Evolutionary conservation across 2,329 filamentous ascomycete species (phyloP), one percentile per base, ranked within the genome.

Genomic region (Arthroderma sp.): DNA sequence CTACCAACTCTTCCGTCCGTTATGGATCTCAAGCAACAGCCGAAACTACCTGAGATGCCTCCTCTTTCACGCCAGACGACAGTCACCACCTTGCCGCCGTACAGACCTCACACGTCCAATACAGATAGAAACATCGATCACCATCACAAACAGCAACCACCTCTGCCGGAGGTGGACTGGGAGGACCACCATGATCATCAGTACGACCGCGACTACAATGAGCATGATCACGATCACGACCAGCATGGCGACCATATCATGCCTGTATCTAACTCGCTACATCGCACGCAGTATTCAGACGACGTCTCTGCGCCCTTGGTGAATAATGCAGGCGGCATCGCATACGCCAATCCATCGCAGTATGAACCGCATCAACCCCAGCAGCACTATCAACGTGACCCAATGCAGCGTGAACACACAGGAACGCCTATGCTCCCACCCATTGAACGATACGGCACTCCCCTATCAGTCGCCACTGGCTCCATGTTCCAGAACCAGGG

Each of bases 1-100:
- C 67, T 91, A 5, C 88, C 86, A 1, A 56, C 74, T 72, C 6
- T 89, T 87, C 0, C 67, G 91, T 5, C 88, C 85, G 47, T 33
- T 5, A 51, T 51, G 2, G 78, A 77, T 55, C 58, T 77, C 38
- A 71, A 49, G 44, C 44, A 51, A 72, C 35, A 71, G 66, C 47
- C 47, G 4, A 33, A 31, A 8, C 25, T 51, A 13, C 78, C 79
- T 54, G 70, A 70, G 53, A 83, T 82, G 79, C 82, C 82, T n/a
- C 74, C 74, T 64, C 65, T 85, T 15, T 76, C 75, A 57, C 78
- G 83, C 60, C 80, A 76, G 60, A 81, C 85, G 35, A 86, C 83
- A 1, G 78, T 79, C 64, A 66, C 76, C 0, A 85, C 84, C 0
- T 71, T 87, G 5, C 83, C 85, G 0, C 68, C 76, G 2, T 87